phyloP scores from a whole-genome alignment of 805 yeast genomes.

The Metschnikowia picachoensis region DNA sequence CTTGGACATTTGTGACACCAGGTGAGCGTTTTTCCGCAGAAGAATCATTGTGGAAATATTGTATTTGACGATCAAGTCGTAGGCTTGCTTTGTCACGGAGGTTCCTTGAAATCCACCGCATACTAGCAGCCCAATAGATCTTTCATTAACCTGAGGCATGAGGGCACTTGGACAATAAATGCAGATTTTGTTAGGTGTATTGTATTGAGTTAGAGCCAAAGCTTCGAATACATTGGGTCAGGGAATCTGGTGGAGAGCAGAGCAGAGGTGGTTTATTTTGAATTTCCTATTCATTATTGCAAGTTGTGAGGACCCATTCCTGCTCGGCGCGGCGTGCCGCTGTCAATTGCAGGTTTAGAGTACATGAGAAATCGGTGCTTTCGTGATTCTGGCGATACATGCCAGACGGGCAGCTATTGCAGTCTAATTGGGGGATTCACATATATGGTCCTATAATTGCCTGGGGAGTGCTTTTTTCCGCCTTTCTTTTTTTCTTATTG shows the following conservation, averaged over 20 bases:
- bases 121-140: constrained; percentile 45
- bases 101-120: constrained; percentile 60
- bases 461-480: too few relatives aligned
- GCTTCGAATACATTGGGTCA: neutral
- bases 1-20: constrained; percentile 45
- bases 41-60: constrained; percentile 51
- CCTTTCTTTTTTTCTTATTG: too few relatives aligned
- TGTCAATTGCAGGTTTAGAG: too few relatives aligned
- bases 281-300: neutral
- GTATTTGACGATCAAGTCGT: constrained; percentile 47
- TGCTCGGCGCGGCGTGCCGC: too few relatives aligned
- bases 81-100: constrained; percentile 49
- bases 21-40: constrained; percentile 47
- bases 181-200: neutral
- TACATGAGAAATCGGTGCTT: too few relatives aligned
- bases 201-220: neutral
- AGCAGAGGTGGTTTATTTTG: neutral
- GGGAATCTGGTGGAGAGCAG: neutral
- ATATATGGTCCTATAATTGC: too few relatives aligned
- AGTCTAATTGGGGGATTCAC: too few relatives aligned
- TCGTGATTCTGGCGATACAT: too few relatives aligned
- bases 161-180: neutral
- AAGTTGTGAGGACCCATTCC: neutral
- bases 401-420: too few relatives aligned
- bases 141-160: constrained; percentile 5